Evolutionary conservation across 1,284 basidiomycete genomes (phyloP).

Genomic region (Heterobasidion parviporum): DNA sequence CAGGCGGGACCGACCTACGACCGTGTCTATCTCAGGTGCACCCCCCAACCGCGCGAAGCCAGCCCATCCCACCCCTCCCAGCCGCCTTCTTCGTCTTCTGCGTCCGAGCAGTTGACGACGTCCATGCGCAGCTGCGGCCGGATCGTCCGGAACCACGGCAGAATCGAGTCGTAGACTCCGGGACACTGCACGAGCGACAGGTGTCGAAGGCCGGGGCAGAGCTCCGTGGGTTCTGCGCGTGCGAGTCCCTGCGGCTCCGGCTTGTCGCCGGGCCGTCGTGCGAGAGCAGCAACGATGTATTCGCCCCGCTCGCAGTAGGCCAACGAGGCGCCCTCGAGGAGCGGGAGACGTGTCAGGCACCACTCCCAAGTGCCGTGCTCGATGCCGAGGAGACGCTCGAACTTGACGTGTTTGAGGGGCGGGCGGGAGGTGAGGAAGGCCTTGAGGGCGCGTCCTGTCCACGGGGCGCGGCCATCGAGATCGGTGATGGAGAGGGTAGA

Average conservation of each 20-base stretch:
- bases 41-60: not conserved
- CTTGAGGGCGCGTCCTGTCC: not conserved
- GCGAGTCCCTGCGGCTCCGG: not conserved
- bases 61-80: not conserved
- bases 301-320: not conserved
- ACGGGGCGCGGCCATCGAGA: conserved; percentile 1
- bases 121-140: not conserved
- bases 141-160: not conserved
- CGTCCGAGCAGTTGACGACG: not conserved
- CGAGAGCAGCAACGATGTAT: not conserved
- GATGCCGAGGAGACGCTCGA: not conserved
- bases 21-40: not conserved
- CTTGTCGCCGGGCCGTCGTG: not conserved
- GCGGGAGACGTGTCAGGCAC: not conserved
- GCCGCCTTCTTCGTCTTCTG: not conserved
- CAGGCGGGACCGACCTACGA: too few species aligned
- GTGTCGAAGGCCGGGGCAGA: not conserved
- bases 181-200: not conserved
- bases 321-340: not conserved
- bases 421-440: conserved; percentile 1
- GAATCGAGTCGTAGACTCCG: not conserved
- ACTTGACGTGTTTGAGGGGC: not conserved
- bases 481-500: conserved; percentile 7
- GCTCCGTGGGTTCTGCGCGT: not conserved
- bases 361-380: not conserved